Evolutionary conservation across 2,329 filamentous ascomycete species (phyloP).

Genomic region (Fusarium cyanostomum): DNA sequence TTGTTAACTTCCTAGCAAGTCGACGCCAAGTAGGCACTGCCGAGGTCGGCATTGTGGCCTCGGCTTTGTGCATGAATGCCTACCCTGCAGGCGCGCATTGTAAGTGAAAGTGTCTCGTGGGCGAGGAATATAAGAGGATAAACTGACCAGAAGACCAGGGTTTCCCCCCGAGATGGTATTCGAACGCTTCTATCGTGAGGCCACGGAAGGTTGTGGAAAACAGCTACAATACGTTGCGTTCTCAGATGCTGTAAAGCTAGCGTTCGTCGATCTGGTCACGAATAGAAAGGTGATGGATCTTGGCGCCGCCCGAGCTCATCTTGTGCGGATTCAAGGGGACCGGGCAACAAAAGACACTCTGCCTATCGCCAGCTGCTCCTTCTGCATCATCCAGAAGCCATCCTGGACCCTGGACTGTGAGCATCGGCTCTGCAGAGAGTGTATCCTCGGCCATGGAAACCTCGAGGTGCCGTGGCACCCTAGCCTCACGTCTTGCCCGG

Average conservation of each 20-base stretch:
- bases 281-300: neutral
- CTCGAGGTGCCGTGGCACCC: neutral
- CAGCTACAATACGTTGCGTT: neutral
- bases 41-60: neutral
- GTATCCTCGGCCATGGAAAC: neutral
- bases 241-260: neutral
- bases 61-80: neutral
- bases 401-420: neutral
- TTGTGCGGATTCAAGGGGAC: neutral
- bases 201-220: neutral
- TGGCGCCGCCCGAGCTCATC: neutral
- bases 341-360: neutral
- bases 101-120: neutral
- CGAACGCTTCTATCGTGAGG: neutral
- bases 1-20: neutral
- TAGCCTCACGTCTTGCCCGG: neutral
- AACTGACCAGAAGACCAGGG: neutral
- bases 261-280: neutral
- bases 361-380: neutral
- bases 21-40: neutral
- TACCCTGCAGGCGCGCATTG: neutral
- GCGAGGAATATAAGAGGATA: neutral
- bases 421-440: neutral
- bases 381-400: neutral
- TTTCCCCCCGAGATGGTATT: neutral